Conservation (phyloP, 1,284 basidiomycete species). For the Neolentinus lepideus region DNA sequence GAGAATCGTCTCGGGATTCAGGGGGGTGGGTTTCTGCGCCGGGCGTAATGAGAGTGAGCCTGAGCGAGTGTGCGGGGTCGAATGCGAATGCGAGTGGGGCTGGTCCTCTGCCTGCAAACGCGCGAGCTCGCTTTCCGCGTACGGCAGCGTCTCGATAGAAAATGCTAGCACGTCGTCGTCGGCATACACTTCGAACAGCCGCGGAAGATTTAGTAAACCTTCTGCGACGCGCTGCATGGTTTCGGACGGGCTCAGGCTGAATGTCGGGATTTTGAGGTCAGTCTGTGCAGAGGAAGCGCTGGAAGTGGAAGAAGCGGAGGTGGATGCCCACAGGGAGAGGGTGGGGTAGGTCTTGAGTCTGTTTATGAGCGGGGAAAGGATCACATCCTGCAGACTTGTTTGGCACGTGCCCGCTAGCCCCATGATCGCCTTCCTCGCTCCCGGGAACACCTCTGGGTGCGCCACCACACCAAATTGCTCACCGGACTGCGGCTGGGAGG, state of each 20-base stretch:
- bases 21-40: slow-evolving; percentile 12
- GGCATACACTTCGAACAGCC: slow-evolving; percentile 92
- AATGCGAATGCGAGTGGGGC: slow-evolving; percentile 8
- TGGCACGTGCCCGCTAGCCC: slow-evolving; percentile 73
- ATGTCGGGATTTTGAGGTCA: slow-evolving; percentile 85
- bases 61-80: slow-evolving; percentile 23
- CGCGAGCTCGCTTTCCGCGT: slow-evolving; percentile 53
- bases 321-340: slow-evolving; percentile 56
- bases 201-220: slow-evolving; percentile 86
- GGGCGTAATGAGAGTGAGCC: slow-evolving; percentile 22
- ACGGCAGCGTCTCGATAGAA: slow-evolving; percentile 78
- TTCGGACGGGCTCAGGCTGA: slow-evolving; percentile 88
- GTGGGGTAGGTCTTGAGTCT: slow-evolving; percentile 71
- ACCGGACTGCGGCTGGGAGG: slow-evolving; percentile 27
- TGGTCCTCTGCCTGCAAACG: slow-evolving; percentile 35
- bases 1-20: slow-evolving; percentile 68
- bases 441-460: slow-evolving; percentile 39
- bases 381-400: slow-evolving; percentile 69
- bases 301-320: slow-evolving; percentile 29
- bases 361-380: slow-evolving; percentile 78
- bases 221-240: slow-evolving; percentile 87
- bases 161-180: slow-evolving; percentile 89
- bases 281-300: too few relatives aligned
- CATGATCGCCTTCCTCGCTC: slow-evolving; percentile 53
- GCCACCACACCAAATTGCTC: slow-evolving; percentile 11